Base-by-base conservation (phyloP, 495 filamentous ascomycete species). In the Pyrenula massariospora region DNA sequence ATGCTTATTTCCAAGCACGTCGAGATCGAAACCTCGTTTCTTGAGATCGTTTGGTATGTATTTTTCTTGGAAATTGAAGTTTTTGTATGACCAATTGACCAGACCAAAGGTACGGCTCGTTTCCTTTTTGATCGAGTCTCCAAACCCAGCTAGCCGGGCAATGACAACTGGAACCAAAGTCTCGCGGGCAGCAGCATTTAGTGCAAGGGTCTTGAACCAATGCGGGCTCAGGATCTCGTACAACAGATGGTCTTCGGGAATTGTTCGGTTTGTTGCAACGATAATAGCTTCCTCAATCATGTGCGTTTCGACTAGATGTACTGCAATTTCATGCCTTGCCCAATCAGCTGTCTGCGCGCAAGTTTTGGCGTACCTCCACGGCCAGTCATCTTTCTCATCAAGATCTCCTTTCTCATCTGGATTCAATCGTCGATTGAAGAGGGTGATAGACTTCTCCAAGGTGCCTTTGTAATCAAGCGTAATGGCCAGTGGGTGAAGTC, bases 311-410 rank as follows among this genome's bases (percentile, higher is more conserved):
- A 63, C 66, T 3, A 77, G 65, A 56, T 77, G 74, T 11, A 77
- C 66, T 1, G 56, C 60, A 47, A 76, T 48, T 57, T 77, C 73
- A 58, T 77, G 74, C 20, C 71, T 60, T 54, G 67, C 63, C 75
- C 74, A 77, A 62, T 77, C 74, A 0, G 70, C 68, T 10, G 69
- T 67, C 54, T 77, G 74, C 2, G 69, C 69, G 52, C 71, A 74
- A 1, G 72, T 75, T 59, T 77, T 77, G 10, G 74, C 74, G 59
- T 76, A 77, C 25, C 74, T 60, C 74, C 74, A 77, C 19, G 48
- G 59, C 73, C 73, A 77, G 63, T 77, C 74, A 0, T 66, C 57
- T 52, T 70, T 69, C 54, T 77, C 71, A 23, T 22, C n/a, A n/a
- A n/a, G 23, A 51, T 55, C 57, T 5, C 25, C 24, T 12, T 62